phyloP scores from a whole-genome alignment of 768 basidiomycete species.

The Polyporus arcularius region DNA sequence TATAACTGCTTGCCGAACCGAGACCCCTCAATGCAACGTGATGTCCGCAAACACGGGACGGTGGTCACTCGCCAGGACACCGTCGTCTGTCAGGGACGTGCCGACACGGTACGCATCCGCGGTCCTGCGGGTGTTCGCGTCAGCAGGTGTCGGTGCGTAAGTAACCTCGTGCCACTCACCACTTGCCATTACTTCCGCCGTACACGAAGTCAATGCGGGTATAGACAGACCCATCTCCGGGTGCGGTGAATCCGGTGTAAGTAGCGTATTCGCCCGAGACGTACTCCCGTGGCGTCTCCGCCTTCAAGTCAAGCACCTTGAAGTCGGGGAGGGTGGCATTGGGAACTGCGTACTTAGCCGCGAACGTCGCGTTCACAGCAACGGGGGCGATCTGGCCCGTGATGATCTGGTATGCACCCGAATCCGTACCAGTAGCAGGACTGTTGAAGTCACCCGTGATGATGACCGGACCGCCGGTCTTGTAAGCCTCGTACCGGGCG shows the following conservation, averaged over 20 bases:
- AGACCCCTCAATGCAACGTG: conserved; percentile 11
- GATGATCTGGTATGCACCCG: conserved; percentile 52
- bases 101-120: conserved; percentile 41
- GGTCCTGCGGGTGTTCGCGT: conserved; percentile 32
- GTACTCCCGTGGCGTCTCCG: conserved; percentile 38
- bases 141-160: neutral
- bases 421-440: conserved; percentile 43
- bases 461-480: conserved; percentile 42
- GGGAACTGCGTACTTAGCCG: conserved; percentile 40
- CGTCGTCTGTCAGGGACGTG: conserved; percentile 48
- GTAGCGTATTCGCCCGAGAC: conserved; percentile 52
- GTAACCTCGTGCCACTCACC: conserved; percentile 38
- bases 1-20: neutral
- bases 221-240: conserved; percentile 39
- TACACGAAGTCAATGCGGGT: conserved; percentile 54
- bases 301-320: conserved; percentile 47
- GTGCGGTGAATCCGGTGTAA: conserved; percentile 51
- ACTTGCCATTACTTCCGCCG: conserved; percentile 47
- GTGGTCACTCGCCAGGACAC: conserved; percentile 56
- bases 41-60: conserved; percentile 53
- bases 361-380: conserved; percentile 44
- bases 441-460: conserved; percentile 61
- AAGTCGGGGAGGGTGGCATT: conserved; percentile 36
- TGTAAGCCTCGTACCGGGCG: conserved; percentile 49
- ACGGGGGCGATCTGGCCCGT: conserved; percentile 44